Evolutionary conservation across 768 basidiomycete species (phyloP), one percentile per base, ranked within the genome.

Genomic region (Melanogaster broomeanus): DNA sequence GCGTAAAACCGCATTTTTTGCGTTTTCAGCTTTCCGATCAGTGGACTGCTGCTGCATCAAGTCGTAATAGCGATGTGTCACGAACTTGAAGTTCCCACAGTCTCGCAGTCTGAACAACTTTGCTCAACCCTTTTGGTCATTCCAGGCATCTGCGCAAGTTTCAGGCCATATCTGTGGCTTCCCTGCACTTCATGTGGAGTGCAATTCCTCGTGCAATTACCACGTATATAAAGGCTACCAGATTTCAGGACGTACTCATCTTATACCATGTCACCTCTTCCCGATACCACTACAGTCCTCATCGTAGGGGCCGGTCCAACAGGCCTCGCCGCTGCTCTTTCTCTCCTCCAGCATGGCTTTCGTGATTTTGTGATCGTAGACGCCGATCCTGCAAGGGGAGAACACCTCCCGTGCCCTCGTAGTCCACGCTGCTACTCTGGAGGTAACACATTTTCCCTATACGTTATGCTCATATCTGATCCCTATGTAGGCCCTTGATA

Each of bases 361-460:
- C 61, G 51, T 25, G 73, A 80, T 34, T 51, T 82, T 62, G 48
- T 74, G 15, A 62, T 80, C 15, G 76, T 81, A 3, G 80, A 82
- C 45, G 69, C 67, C 24, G 21, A n/a, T 61, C 5, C 27, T 45
- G 0, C 48, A 67, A n/a, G 71, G 71, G 24, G 56, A 67, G 45
- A 68, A 70, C 42, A 61, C 63, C 8, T 78, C 80, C 10, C 74
- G 80, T 18, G 79, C 81, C 0, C 51, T 76, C 4, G 68, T 73
- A 1, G 59, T 82, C 25, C 81, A 83, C 55, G 76, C 81, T 30
- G 74, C 77, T 28, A 82, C 81, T 10, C 66, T 83, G 15, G 81
- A 82, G 66, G 80, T 77, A 53, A 40, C 63, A 38, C 49, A 22
- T 38, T 10, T 42, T n/a, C 8, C 27, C 41, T 30, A 6, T 37